Conservation (phyloP, 2,329 filamentous ascomycete genomes). For the Botryotinia globosa region DNA sequence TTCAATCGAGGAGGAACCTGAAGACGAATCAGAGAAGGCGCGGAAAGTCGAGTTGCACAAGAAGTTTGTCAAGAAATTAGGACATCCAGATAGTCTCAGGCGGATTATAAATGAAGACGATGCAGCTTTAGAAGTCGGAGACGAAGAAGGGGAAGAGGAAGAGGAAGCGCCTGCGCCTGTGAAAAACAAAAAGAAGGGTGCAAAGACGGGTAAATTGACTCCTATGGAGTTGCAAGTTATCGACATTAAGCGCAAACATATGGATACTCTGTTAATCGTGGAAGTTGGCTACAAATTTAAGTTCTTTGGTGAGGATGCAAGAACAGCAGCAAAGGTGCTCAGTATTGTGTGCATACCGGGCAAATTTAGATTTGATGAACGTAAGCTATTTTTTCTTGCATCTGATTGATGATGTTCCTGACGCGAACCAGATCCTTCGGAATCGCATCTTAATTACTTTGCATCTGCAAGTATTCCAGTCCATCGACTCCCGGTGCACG, state of each 20-base stretch:
- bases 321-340: conserved; percentile 82
- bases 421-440: conserved; percentile 64
- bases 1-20: conserved; percentile 39
- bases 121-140: conserved; percentile 46
- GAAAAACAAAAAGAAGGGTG: conserved; percentile 65
- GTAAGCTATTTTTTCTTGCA: conserved; percentile 43
- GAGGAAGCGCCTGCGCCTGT: conserved; percentile 49
- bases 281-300: conserved; percentile 98
- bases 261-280: conserved; percentile 85
- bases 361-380: conserved; percentile 91
- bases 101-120: conserved; percentile 54
- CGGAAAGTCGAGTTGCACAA: conserved; percentile 71
- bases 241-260: conserved; percentile 87
- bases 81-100: conserved; percentile 74
- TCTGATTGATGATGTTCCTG: conserved; percentile 24
- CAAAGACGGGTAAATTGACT: conserved; percentile 75
- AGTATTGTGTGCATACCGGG: conserved; percentile 96
- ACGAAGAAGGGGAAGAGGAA: conserved; percentile 56
- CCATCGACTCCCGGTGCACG: conserved; percentile 86
- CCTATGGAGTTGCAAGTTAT: conserved; percentile 92
- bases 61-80: conserved; percentile 87
- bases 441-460: conserved; percentile 88
- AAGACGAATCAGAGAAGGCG: conserved; percentile 51
- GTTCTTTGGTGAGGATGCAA: conserved; percentile 94
- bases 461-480: conserved; percentile 95